Evolutionary conservation across 2,329 filamentous ascomycete species (phyloP).

Genomic region (Diplodia seriata): DNA sequence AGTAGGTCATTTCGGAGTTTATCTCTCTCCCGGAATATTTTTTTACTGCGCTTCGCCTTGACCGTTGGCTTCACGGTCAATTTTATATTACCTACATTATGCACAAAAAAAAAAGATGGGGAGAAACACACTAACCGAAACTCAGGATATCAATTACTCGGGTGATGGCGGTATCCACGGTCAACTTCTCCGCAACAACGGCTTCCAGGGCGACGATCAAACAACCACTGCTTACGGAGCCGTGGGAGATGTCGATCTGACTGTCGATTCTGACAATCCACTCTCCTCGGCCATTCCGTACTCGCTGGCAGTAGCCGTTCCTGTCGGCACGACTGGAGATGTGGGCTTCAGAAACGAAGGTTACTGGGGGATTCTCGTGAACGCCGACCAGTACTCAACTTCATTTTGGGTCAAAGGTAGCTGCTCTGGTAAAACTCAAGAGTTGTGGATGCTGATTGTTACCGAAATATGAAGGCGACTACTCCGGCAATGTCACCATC

Average conservation of each 20-base stretch:
- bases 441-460: conserved; percentile 7
- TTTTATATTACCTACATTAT: no score
- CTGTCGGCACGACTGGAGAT: conserved; percentile 10
- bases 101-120: no score
- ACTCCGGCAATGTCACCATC: conserved; percentile 38
- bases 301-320: conserved; percentile 27
- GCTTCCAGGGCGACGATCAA: conserved; percentile 34
- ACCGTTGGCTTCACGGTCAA: no score
- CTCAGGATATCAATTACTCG: conserved; percentile 34
- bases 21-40: not conserved
- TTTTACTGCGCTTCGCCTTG: not conserved
- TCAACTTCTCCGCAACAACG: conserved; percentile 32
- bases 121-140: not conserved
- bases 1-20: conserved; percentile 36
- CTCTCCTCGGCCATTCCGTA: conserved; percentile 28
- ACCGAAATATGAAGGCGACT: conserved; percentile 39
- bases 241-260: conserved; percentile 40
- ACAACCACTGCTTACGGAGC: conserved; percentile 42
- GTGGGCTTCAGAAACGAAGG: conserved; percentile 33
- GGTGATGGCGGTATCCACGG: conserved; percentile 33
- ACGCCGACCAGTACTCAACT: conserved; percentile 25
- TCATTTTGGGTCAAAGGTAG: conserved; percentile 38
- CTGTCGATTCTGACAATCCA: conserved; percentile 27
- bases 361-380: conserved; percentile 33
- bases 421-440: not conserved